Evolutionary conservation across 768 basidiomycete genomes (phyloP), one percentile per base, ranked within the genome.

Genomic region (Aureoboletus auriporus): DNA sequence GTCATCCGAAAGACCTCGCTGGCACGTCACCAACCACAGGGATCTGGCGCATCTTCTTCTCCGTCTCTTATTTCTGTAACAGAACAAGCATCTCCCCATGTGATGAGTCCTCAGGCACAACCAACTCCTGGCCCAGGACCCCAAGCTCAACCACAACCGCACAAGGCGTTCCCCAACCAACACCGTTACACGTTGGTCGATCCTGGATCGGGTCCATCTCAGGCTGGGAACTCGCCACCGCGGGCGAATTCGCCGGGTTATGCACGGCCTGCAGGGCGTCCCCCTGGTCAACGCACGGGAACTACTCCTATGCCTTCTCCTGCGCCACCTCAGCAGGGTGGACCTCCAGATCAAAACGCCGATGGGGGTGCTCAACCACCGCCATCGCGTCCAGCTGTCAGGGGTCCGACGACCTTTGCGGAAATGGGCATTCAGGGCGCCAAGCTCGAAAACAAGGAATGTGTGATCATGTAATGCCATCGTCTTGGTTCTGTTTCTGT

Each of bases 381-480:
- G 30, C 14, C 42, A 23, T 44, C 39, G 31, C 59, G 55, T 8
- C 33, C 39, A 9, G 27, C 55, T 12, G 43, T 20, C 28, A 69
- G 60, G 46, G 76, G 83, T 1, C 79, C 88, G 1, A 75, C 84
- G 60, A 93, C 92, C 38, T 94, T 96, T 69, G 88, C 85, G 17
- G 93, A 95, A 74, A 93, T 96, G 93, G 93, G 93, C 0, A 86
- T 93, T 60, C 79, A 83, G 29, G 84, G 85, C 11, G 79, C 76
- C 26, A 89, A 86, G 59, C 78, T 81, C 38, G 82, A 92, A 59
- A 80, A 89, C 6, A 84, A 92, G 67, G 85, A 90, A 0, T 95
- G 93, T 72, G 69, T 89, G 30, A 77, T 96, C 54, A 94, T 96
- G 92, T 96, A 64, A 77, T 33, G 12, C 14, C 12, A n/a, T 33